Evolutionary conservation across 768 basidiomycete species (phyloP).

Genomic region (Hemileccinum rubropunctum): DNA sequence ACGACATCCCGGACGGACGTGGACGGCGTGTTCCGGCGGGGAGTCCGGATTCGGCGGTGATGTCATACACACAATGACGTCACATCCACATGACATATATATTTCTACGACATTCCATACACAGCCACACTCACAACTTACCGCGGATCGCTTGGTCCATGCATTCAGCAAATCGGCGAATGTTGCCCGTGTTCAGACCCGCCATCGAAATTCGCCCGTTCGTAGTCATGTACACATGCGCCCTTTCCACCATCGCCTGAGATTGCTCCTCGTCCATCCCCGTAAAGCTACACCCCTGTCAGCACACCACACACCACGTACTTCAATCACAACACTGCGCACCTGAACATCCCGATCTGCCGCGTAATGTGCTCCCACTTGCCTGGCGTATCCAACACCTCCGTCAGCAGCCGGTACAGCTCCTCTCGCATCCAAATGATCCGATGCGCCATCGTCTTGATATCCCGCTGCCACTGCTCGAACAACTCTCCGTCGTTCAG

Average conservation of each 20-base stretch:
- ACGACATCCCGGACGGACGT: conserved; percentile 12
- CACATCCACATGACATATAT: conserved; percentile 7
- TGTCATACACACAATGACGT: conserved; percentile 32
- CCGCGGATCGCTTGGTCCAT: conserved; percentile 67
- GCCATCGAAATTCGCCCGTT: conserved; percentile 97
- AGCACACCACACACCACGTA: conserved; percentile 3
- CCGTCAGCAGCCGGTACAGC: conserved; percentile 63
- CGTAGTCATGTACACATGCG: conserved; percentile 80
- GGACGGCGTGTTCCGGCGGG: conserved; percentile 26
- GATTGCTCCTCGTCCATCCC: conserved; percentile 70
- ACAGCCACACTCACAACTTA: conserved; percentile 32
- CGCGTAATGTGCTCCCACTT: conserved; percentile 94
- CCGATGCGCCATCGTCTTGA: conserved; percentile 70
- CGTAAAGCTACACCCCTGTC: conserved; percentile 60
- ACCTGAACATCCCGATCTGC: conserved; percentile 99
- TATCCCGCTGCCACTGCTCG: conserved; percentile 87
- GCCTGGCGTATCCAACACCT: conserved; percentile 83
- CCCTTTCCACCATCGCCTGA: conserved; percentile 62
- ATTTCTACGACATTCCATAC: conserved; percentile 2
- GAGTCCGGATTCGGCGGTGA: conserved; percentile 28
- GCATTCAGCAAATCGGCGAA: conserved; percentile 69
- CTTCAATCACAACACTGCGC: conserved; percentile 17
- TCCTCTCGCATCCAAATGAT: conserved; percentile 91
- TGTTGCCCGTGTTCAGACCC: conserved; percentile 77
- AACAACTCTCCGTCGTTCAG: conserved; percentile 73